Base-by-base conservation (phyloP, 2,329 filamentous ascomycete species). In the Xylariaceae sp. region DNA sequence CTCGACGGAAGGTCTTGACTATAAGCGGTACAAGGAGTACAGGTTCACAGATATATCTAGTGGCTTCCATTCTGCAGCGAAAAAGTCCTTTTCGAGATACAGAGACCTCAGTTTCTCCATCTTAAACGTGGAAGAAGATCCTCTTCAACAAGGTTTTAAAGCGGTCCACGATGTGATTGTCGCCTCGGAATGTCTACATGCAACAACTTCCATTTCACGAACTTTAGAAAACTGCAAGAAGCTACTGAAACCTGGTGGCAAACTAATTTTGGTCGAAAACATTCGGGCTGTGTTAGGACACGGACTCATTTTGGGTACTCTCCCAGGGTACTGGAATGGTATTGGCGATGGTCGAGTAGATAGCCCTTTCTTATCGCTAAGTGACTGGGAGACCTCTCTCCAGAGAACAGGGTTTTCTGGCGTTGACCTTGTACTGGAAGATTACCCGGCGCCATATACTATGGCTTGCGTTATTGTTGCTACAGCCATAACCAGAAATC, bases 131-230 rank as follows among this genome's bases (percentile, higher is more conserved):
- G 45, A 53, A 13, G 6, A n/a, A 7, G 53, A 59, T 13, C 57
- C 54, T 1, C 4, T 42, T n/a, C 13, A 8, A 8, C 37, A 57
- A 8, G 57, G 58, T 1, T 51, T 42, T 13, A 11, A 53, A 9
- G 26, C 42, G 1, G 18, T 36, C 7, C 50, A 58, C 29, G 61
- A 63, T 23, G 13, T 59, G 15, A 29, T 61, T 13, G 26, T 63
- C 3, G 59, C 60, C 3, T 58, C 20, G 8, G 33, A 61, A 42
- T 36, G 24, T 3, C 16, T 62, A 2, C 60, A 62, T 23, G 58
- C 60, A 2, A 61, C 58, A 0, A 1, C 43, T 6, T 61, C 24
- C 29, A 62, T 72, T 5, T 13, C 48, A n/a, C 10, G 30, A 16
- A 33, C 30, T 4, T n/a, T 33, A n/a, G 10, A 5, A 6, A 6